A percentile compares a stretch with the other conserved stretches of the same genome.
These are phyloP conservation scores for Blastocystis sp. DNA, from an alignment of 352 stramenopile species.

Conservation along the genomic window DNA sequence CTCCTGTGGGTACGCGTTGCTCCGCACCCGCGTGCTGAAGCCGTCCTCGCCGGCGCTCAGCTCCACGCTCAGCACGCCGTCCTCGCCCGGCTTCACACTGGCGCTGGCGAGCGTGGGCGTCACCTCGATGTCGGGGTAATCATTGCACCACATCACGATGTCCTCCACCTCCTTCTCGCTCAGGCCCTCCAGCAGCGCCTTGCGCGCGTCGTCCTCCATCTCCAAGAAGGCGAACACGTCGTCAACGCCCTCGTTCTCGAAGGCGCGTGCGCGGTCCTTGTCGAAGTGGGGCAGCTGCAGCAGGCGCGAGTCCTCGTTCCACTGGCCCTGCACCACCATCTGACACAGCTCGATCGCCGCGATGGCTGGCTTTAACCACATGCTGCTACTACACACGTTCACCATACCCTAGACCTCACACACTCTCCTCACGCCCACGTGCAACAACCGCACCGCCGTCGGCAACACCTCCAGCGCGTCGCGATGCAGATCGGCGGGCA, in stretches of 20 bases:
- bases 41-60: constrained; percentile 68
- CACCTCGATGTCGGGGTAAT: constrained; percentile 95
- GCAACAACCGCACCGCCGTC: constrained; percentile 66
- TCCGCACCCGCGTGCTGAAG: constrained; percentile 1
- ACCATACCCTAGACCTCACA: constrained; percentile 85
- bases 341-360: constrained; percentile 93
- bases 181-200: neutral
- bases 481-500: constrained; percentile 88
- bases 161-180: constrained; percentile 32
- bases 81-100: constrained; percentile 69
- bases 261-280: neutral
- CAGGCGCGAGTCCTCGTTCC: constrained; percentile 70
- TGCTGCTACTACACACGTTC: constrained; percentile 96
- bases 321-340: constrained; percentile 72
- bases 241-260: constrained; percentile 30
- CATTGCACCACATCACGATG: neutral
- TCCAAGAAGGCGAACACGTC: neutral
- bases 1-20: constrained; percentile 77
- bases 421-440: constrained; percentile 62
- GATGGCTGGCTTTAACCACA: constrained; percentile 94
- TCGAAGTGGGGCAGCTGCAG: constrained; percentile 72
- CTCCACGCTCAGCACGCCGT: constrained; percentile 16
- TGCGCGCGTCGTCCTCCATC: neutral
- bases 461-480: constrained; percentile 73
- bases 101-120: constrained; percentile 80